Evolutionary conservation across 75 land plant genomes (phyloP), one percentile per base, ranked within the genome.

Genomic region (Cunninghamia lanceolata): DNA sequence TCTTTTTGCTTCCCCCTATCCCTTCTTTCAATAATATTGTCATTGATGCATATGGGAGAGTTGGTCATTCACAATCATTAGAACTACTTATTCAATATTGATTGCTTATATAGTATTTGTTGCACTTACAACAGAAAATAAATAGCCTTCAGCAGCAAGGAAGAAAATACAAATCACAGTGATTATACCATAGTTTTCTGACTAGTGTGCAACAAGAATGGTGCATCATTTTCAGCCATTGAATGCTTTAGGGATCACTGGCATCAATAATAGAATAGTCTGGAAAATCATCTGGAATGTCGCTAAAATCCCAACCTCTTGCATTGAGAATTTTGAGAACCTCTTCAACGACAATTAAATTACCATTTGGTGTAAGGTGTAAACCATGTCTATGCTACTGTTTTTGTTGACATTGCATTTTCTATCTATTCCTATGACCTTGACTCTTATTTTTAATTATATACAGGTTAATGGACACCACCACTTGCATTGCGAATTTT

Each of bases 341-440:
- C 40, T 83, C 84, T 54, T 83, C 84, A 83, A 54, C 36, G 63
- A 83, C 66, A 54, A 83, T 1, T 54, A 84, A 90, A 86, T 96
- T 95, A 78, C 99, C 97, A 83, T 90, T 92, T 42, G 85, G 68
- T 14, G 96, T 95, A 30, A 96, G 89, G 83, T 96, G 97, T 85
- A 96, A 88, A 9, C 97, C 99, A 90, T 96, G n/a, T n/a, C n/a
- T n/a, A n/a, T n/a, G n/a, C n/a, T n/a, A n/a, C n/a, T n/a, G n/a
- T n/a, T n/a, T n/a, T n/a, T n/a, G n/a, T n/a, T n/a, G n/a, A n/a
- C n/a, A n/a, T n/a, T n/a, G n/a, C n/a, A n/a, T n/a, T n/a, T n/a
- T n/a, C n/a, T n/a, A n/a, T n/a, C n/a, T n/a, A n/a, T n/a, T n/a
- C n/a, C n/a, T n/a, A n/a, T n/a, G n/a, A n/a, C n/a, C n/a, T n/a